Evolutionary conservation across 2,329 filamentous ascomycete genomes (phyloP), one percentile per base, ranked within the genome.

Genomic region (Colletotrichum truncatum): DNA sequence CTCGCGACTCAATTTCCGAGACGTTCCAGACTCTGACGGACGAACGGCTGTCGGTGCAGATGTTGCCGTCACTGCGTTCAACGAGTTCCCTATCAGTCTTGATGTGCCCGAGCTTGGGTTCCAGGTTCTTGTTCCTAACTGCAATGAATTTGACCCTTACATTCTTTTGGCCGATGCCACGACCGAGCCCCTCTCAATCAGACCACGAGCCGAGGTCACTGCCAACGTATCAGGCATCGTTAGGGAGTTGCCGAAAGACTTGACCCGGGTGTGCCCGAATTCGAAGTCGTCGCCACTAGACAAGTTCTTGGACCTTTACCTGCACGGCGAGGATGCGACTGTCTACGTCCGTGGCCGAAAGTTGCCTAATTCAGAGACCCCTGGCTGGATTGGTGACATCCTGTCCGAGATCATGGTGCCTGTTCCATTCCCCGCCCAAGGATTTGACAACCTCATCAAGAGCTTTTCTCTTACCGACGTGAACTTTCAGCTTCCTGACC

Each of bases 391-490:
- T 49, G 86, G 87, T 12, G 89, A 94, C 54, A 84, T 99, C 21
- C 81, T 98, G 36, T 89, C 90, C 46, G 93, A 92, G 70, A 87
- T 98, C 55, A 94, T 91, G 0, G 84, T 98, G 1, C 94, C 94
- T 3, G 82, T 98, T 6, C 91, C 93, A 6, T 92, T 98, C 67
- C 93, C 93, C 0, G 93, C 93, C 5, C 88, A 90, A 64, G 90
- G 90, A 0, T 90, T 98, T 71, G 93, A 94, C 69, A 89, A 92
- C 69, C 81, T 97, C 14, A 91, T 99, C 74, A 91, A 90, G 70
- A 95, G 96, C 70, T 98, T 98, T 74, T 92, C 93, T 21, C 81
- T 98, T 69, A 88, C 89, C 2, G 87, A 98, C 73, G 93, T 97
- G 39, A 89, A 97, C 72, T 97, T 99, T 76, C 88, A 87, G 51